Percentiles rank a stretch among this genome's conserved stretches.
phyloP scores from a whole-genome alignment of 805 yeast species.

The Cyberlindnera lachancei region DNA sequence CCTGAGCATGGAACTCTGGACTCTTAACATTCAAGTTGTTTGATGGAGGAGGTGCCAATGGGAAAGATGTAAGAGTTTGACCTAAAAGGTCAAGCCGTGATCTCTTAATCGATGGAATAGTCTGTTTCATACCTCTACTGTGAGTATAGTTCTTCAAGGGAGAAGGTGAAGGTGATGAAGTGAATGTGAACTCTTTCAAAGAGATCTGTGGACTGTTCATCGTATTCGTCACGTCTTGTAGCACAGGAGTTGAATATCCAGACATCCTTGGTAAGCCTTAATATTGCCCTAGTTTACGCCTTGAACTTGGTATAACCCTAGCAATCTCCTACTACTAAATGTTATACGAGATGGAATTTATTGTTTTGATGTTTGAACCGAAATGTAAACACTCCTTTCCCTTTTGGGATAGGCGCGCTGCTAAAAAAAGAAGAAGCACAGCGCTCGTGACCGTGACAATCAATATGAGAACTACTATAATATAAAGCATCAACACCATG shows the following conservation, averaged over 20 bases:
- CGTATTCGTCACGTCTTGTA: conserved; percentile 14
- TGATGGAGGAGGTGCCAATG: conserved; percentile 26
- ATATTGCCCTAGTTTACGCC: too few relatives aligned
- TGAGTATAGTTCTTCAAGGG: background rate
- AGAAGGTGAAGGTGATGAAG: background rate
- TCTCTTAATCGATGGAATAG: conserved; percentile 4
- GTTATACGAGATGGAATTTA: too few relatives aligned
- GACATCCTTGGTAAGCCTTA: too few relatives aligned
- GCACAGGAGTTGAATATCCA: too few relatives aligned
- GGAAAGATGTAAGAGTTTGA: conserved; percentile 30
- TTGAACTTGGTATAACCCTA: too few relatives aligned
- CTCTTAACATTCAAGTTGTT: background rate
- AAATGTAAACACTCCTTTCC: conserved; percentile 3
- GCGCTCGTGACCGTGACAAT: too few relatives aligned
- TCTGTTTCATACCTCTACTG: background rate
- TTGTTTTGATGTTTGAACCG: too few relatives aligned
- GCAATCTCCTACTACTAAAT: too few relatives aligned
- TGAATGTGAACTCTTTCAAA: conserved; percentile 1
- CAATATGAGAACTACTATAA: too few relatives aligned
- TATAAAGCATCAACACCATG: too few relatives aligned
- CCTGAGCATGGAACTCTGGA: conserved; percentile 3
- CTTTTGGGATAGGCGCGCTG: background rate
- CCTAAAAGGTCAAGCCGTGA: conserved; percentile 35
- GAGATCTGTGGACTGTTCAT: conserved; percentile 1
- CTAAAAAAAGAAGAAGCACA: too few relatives aligned